Conservation (phyloP, 75 land plant species). For the Larix kaempferi region DNA sequence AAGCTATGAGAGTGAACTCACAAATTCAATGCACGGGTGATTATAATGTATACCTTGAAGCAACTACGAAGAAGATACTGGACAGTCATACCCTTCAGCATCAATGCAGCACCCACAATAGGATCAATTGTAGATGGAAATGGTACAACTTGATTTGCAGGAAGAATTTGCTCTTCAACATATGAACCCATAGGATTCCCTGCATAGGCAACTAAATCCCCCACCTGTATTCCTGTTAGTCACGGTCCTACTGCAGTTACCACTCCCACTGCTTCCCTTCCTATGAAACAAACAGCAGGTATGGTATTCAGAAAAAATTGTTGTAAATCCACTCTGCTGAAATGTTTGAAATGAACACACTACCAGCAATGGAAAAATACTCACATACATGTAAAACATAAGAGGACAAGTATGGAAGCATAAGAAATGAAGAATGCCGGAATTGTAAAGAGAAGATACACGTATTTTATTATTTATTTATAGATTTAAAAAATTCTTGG, state of each 20-base stretch:
- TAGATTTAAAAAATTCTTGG: too few species aligned
- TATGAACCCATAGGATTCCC: constrained; percentile 82
- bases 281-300: constrained; percentile 18
- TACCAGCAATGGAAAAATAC: too few species aligned
- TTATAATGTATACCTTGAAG: constrained; percentile 59
- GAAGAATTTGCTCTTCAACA: constrained; percentile 85
- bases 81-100: constrained; percentile 95
- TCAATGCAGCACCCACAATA: constrained; percentile 61
- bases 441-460: too few species aligned
- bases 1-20: neutral
- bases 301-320: too few species aligned
- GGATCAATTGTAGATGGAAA: constrained; percentile 68
- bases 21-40: neutral
- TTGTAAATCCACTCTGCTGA: too few species aligned
- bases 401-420: too few species aligned
- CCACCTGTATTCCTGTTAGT: constrained; percentile 65
- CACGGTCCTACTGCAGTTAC: constrained; percentile 92
- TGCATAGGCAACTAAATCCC: constrained; percentile 90
- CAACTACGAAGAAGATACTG: constrained; percentile 65
- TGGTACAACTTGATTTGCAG: constrained; percentile 66
- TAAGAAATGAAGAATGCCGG: too few species aligned
- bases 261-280: constrained; percentile 82
- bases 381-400: too few species aligned
- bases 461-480: too few species aligned
- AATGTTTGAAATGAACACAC: too few species aligned